Conservation (phyloP, 768 basidiomycete genomes). For the Russula abietina region DNA sequence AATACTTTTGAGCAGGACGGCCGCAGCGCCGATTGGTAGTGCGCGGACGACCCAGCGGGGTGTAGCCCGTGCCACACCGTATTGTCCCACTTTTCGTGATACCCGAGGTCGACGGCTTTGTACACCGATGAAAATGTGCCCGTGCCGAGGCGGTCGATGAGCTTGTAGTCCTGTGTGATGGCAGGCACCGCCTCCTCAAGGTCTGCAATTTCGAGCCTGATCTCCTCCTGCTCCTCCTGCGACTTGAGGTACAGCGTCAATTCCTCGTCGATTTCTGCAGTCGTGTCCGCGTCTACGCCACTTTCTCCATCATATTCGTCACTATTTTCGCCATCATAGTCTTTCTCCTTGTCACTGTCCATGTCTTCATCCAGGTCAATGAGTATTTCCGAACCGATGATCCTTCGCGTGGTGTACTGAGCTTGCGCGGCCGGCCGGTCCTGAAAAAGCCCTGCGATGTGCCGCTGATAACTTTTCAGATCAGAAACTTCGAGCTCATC, state of each 20-base stretch:
- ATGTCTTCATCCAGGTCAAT: slow-evolving; percentile 48
- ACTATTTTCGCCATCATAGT: slow-evolving; percentile 26
- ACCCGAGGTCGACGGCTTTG: slow-evolving; percentile 81
- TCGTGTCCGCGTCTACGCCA: slow-evolving; percentile 31
- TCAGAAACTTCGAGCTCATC: slow-evolving; percentile 36
- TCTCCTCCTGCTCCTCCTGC: slow-evolving; percentile 64
- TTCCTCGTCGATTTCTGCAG: slow-evolving; percentile 53
- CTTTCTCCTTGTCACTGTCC: slow-evolving; percentile 44
- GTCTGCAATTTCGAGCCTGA: slow-evolving; percentile 69
- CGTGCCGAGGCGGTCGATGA: slow-evolving; percentile 89
- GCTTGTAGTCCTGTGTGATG: slow-evolving; percentile 60
- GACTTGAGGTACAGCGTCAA: slow-evolving; percentile 51
- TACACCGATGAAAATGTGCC: slow-evolving; percentile 99
- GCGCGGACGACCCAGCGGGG: slow-evolving; percentile 54
- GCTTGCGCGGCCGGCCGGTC: slow-evolving; percentile 15
- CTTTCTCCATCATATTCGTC: slow-evolving; percentile 30
- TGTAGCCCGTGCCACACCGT: slow-evolving; percentile 64
- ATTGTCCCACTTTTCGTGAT: slow-evolving; percentile 75
- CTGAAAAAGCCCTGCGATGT: slow-evolving; percentile 43
- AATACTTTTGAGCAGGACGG: slow-evolving; percentile 51
- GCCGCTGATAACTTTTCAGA: slow-evolving; percentile 44
- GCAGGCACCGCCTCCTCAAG: slow-evolving; percentile 60
- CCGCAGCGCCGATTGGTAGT: slow-evolving; percentile 50
- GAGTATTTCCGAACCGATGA: slow-evolving; percentile 25
- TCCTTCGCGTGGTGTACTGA: slow-evolving; percentile 9